Percentiles rank a stretch among this genome's conserved stretches.
phyloP scores from a whole-genome alignment of 805 yeast species.

The Millerozyma miso region DNA sequence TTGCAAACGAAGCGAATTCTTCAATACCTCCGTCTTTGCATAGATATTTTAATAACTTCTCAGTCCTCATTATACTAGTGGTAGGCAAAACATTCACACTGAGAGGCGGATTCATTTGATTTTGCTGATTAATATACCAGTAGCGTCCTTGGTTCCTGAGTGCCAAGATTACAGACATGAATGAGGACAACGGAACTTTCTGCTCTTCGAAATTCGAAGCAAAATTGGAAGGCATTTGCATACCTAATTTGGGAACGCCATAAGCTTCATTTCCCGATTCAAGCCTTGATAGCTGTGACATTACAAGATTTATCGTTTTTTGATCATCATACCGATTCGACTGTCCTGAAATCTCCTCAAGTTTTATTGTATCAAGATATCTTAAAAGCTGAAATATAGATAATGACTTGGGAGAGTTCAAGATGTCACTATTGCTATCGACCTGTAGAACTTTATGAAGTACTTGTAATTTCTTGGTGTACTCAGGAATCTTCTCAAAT shows the following conservation, averaged over 20 bases:
- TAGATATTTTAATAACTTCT: slow-evolving; percentile 8
- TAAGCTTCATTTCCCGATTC: neutral
- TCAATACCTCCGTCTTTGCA: slow-evolving; percentile 1
- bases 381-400: slow-evolving; percentile 33
- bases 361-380: slow-evolving; percentile 9
- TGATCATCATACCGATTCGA: neutral
- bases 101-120: slow-evolving; percentile 25
- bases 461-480: slow-evolving; percentile 40
- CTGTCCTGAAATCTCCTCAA: slow-evolving; percentile 1
- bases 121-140: slow-evolving; percentile 36
- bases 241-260: slow-evolving; percentile 7
- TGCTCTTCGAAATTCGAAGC: slow-evolving; percentile 6
- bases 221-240: neutral
- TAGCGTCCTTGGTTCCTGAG: slow-evolving; percentile 45
- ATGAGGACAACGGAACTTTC: slow-evolving; percentile 17
- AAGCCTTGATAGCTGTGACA: neutral
- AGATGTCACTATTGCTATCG: slow-evolving; percentile 27
- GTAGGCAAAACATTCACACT: slow-evolving; percentile 33
- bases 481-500: slow-evolving; percentile 34
- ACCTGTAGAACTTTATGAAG: slow-evolving; percentile 45
- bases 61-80: slow-evolving; percentile 9
- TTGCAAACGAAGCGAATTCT: slow-evolving; percentile 19
- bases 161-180: slow-evolving; percentile 44
- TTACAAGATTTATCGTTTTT: neutral
- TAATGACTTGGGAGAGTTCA: slow-evolving; percentile 26